Evolutionary conservation across 345 rosid genomes (phyloP).

Genomic region (Lepidium sativum): DNA sequence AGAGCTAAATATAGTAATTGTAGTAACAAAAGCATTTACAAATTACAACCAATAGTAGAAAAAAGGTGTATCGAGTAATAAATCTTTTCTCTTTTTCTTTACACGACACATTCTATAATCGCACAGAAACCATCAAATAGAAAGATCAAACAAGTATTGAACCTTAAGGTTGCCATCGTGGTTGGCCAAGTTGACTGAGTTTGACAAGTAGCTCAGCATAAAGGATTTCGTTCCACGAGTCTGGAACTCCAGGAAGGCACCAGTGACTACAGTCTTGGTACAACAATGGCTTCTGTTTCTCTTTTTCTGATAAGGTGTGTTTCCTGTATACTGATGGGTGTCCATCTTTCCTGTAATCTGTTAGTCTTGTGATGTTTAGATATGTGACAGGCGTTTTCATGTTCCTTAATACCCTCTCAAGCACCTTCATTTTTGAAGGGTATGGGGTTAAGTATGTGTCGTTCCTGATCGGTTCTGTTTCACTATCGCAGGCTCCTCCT

Average conservation of each 20-base stretch:
- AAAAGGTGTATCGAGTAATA: background rate
- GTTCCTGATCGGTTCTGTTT: slow-evolving; percentile 80
- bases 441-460: slow-evolving; percentile 55
- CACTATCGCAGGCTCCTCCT: slow-evolving; percentile 84
- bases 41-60: too few relatives aligned
- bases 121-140: too few relatives aligned
- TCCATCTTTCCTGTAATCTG: slow-evolving; percentile 84
- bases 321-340: slow-evolving; percentile 87
- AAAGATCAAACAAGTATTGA: too few relatives aligned
- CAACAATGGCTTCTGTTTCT: slow-evolving; percentile 41
- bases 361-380: slow-evolving; percentile 77
- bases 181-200: slow-evolving; percentile 11
- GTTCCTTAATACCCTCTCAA: slow-evolving; percentile 60
- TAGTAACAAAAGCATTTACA: slow-evolving; percentile 22
- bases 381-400: slow-evolving; percentile 81
- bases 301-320: slow-evolving; percentile 35
- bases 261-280: slow-evolving; percentile 94
- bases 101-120: slow-evolving; percentile 23
- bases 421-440: slow-evolving; percentile 64
- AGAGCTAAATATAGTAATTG: slow-evolving; percentile 5
- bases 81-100: background rate
- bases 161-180: background rate
- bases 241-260: slow-evolving; percentile 89
- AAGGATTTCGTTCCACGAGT: slow-evolving; percentile 77
- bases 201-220: slow-evolving; percentile 65